Conservation (phyloP, 1,284 basidiomycete species). For the Paramarasmius palmivorus region DNA sequence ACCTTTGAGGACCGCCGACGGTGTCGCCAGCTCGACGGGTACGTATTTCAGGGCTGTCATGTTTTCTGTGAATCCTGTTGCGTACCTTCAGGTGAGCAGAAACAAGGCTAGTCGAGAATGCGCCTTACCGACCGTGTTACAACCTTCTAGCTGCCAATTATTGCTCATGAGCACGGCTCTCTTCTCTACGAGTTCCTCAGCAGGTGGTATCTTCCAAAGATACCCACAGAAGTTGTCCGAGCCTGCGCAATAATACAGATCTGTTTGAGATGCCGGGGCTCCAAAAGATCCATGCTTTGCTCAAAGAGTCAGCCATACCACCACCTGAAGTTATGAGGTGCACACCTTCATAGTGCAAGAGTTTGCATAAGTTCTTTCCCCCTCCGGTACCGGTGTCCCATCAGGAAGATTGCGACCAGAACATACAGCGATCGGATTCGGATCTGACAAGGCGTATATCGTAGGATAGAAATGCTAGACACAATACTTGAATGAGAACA, state of each 20-base stretch:
- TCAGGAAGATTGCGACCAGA: conserved; percentile 55
- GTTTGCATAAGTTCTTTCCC: conserved; percentile 63
- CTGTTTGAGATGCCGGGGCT: conserved; percentile 48
- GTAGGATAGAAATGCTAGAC: conserved; percentile 65
- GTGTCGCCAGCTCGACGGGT: conserved; percentile 57
- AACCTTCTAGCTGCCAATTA: conserved; percentile 24
- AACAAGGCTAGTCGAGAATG: background rate
- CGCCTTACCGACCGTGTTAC: conserved; percentile 39
- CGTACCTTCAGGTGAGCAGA: conserved; percentile 5
- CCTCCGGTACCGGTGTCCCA: conserved; percentile 43
- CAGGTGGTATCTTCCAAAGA: conserved; percentile 71
- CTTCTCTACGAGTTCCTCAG: conserved; percentile 39
- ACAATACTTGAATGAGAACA: conserved; percentile 7
- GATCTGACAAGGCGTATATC: conserved; percentile 65
- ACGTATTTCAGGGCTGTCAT: conserved; percentile 40
- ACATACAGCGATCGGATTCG: conserved; percentile 67
- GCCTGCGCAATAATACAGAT: conserved; percentile 65
- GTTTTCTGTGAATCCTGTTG: conserved; percentile 49
- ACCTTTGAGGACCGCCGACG: conserved; percentile 60
- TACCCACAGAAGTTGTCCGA: conserved; percentile 83
- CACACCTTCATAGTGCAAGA: conserved; percentile 75
- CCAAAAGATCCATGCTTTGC: conserved; percentile 75
- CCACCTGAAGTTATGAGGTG: background rate
- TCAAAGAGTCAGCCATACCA: background rate
- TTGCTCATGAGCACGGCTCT: conserved; percentile 31